Evolutionary conservation across 176 grass and related monocot species (phyloP).

Genomic region (Rhynchospora breviuscula): DNA sequence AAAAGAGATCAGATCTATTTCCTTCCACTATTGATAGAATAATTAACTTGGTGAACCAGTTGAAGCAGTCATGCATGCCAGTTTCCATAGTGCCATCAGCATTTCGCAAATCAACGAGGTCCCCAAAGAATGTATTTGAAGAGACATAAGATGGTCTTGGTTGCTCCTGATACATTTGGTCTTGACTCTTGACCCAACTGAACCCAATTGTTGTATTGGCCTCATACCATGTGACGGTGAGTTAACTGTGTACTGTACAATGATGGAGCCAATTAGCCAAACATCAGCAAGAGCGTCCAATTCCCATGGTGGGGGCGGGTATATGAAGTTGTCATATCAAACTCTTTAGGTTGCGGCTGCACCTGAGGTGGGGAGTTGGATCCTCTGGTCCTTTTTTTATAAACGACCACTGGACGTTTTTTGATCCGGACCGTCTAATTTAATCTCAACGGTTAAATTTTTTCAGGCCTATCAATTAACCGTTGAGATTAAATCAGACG

Average conservation of each 20-base stretch:
- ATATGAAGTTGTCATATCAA: conserved; percentile 29
- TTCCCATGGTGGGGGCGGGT: conserved; percentile 69
- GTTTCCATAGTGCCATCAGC: conserved; percentile 47
- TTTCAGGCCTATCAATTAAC: too few species aligned
- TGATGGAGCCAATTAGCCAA: conserved; percentile 22
- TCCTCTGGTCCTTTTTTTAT: too few species aligned
- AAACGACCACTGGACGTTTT: too few species aligned
- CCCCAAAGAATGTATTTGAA: conserved; percentile 63
- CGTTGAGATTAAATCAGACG: too few species aligned
- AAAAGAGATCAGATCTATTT: conserved; percentile 12
- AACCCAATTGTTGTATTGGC: conserved; percentile 31
- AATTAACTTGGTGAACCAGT: conserved; percentile 20
- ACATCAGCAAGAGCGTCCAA: conserved; percentile 26
- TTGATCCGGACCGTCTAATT: too few species aligned
- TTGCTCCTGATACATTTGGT: conserved; percentile 30
- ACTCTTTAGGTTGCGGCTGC: conserved; percentile 22
- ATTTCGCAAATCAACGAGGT: conserved; percentile 56
- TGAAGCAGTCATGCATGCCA: background rate
- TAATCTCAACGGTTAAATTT: too few species aligned
- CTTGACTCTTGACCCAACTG: conserved; percentile 24
- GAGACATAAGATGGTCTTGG: conserved; percentile 58
- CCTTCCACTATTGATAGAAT: conserved; percentile 24
- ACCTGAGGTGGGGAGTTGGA: too few species aligned
- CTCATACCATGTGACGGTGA: conserved; percentile 28
- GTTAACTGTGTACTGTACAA: conserved; percentile 16